These are phyloP conservation scores for Myriangium duriaei DNA, from an alignment of 2,329 filamentous ascomycete genomes.

Conservation along the genomic window DNA sequence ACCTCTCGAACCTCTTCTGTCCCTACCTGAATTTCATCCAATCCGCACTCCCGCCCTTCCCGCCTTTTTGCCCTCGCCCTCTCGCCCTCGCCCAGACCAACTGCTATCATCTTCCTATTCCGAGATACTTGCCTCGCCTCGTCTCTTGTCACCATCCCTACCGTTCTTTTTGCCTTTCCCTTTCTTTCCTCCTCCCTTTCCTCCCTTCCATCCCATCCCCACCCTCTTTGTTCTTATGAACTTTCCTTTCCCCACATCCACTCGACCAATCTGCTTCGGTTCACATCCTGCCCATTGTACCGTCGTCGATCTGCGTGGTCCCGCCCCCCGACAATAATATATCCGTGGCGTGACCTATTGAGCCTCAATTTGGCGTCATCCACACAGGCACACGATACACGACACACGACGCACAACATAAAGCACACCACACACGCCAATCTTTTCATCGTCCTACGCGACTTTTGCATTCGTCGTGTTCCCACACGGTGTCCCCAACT, in stretches of 20 bases:
- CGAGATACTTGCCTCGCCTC: neutral
- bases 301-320: neutral
- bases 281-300: neutral
- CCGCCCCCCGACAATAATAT: neutral
- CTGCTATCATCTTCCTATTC: neutral
- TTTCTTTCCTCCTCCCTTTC: neutral
- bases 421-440: no score
- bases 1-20: neutral
- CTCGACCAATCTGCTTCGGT: neutral
- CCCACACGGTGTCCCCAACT: no score
- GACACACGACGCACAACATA: no score
- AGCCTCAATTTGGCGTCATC: neutral
- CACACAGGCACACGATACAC: no score
- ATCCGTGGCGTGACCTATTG: neutral
- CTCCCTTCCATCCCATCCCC: neutral
- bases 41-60: neutral
- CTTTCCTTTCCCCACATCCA: neutral
- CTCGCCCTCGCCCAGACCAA: neutral
- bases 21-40: no score
- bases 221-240: neutral
- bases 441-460: no score
- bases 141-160: neutral
- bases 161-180: neutral
- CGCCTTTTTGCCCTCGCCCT: neutral
- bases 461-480: no score